Evolutionary conservation across 305 asterid genomes (phyloP).

Genomic region (Ajuga reptans): DNA sequence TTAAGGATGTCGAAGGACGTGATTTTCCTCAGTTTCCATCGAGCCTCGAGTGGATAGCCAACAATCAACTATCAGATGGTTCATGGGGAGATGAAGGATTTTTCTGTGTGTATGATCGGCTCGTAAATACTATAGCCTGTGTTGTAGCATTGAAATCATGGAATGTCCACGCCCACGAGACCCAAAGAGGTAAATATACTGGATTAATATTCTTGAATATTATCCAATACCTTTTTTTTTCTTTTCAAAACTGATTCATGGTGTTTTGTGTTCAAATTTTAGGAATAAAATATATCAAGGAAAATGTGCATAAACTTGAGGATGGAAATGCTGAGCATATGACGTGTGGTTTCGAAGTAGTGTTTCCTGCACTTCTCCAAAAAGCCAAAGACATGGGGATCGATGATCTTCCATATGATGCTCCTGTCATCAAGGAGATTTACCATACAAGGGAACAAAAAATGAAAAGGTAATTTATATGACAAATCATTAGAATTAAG

Average conservation of each 20-base stretch:
- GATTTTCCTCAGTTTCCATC: background rate
- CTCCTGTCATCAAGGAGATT: constrained; percentile 19
- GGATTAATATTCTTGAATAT: too few relatives aligned
- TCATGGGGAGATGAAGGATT: constrained; percentile 44
- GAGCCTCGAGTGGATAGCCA: background rate
- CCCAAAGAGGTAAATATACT: background rate
- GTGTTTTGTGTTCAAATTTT: background rate
- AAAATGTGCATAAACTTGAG: constrained; percentile 14
- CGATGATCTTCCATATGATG: constrained; percentile 24
- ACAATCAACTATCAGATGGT: constrained; percentile 25
- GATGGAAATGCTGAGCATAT: constrained; percentile 28
- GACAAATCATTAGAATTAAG: too few relatives aligned
- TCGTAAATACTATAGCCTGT: constrained; percentile 40
- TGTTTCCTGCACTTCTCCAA: constrained; percentile 33
- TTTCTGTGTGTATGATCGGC: constrained; percentile 34
- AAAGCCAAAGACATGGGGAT: constrained; percentile 30
- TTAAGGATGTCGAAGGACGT: background rate
- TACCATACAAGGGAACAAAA: constrained; percentile 12
- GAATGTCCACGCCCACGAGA: constrained; percentile 24
- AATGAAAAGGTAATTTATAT: too few relatives aligned
- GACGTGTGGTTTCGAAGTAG: constrained; percentile 41
- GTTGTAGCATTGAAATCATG: constrained; percentile 36
- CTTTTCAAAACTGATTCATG: too few relatives aligned
- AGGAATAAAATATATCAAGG: constrained; percentile 13
- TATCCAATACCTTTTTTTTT: too few relatives aligned